phyloP scores from a whole-genome alignment of 2,329 filamentous ascomycete species.

The Microdochium trichocladiopsis region DNA sequence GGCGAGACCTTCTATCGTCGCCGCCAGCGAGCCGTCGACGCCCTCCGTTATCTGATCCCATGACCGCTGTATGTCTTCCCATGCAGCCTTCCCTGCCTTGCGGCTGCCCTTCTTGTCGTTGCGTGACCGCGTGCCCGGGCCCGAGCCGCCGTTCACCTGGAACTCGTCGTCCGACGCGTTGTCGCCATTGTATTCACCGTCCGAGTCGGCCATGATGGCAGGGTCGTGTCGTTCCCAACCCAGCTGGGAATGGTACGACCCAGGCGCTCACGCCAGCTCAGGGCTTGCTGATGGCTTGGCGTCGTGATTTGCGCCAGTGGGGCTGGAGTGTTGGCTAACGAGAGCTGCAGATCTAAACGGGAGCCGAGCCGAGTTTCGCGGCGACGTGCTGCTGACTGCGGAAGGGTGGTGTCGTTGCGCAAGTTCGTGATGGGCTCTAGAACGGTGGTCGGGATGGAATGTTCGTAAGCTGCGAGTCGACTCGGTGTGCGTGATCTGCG shows the following conservation, averaged over 20 bases:
- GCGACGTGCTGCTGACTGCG: no score
- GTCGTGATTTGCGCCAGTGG: no score
- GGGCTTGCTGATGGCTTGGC: no score
- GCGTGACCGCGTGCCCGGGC: conserved; percentile 12
- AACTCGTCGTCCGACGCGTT: conserved; percentile 61
- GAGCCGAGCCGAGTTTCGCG: no score
- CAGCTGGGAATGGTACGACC: no score
- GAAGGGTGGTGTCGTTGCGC: no score
- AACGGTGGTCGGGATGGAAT: no score
- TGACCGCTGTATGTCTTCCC: conserved; percentile 60
- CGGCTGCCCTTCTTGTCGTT: conserved; percentile 21
- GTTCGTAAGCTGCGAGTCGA: no score
- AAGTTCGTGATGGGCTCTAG: no score
- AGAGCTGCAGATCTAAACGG: no score
- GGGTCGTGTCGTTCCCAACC: background rate
- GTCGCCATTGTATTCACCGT: conserved; percentile 61
- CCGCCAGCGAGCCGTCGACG: conserved; percentile 69
- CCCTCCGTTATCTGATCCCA: conserved; percentile 74
- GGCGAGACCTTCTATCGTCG: conserved; percentile 62
- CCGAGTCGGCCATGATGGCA: conserved; percentile 60
- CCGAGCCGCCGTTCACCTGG: conserved; percentile 30
- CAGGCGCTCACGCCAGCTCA: no score
- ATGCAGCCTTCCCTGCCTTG: conserved; percentile 42
- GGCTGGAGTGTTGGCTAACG: background rate
- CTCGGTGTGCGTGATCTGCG: no score